Evolutionary conservation across 805 yeast species (phyloP).

Genomic region (Suhomyces faveliae): DNA sequence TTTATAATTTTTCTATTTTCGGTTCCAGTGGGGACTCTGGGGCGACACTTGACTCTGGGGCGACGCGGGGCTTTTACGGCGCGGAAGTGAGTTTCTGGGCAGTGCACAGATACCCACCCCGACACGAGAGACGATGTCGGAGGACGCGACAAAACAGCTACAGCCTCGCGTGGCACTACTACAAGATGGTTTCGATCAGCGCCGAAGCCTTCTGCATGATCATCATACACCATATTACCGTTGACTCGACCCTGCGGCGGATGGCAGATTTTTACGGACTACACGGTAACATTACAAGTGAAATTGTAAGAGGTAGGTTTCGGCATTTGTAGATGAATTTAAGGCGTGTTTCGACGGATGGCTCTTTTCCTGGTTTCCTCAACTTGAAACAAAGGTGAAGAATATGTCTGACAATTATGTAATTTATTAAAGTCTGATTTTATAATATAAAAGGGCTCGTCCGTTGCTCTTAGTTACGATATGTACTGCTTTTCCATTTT

Average conservation of each 20-base stretch:
- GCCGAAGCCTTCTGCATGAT: neutral
- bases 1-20: conserved; percentile 6
- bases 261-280: neutral
- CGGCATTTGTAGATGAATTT: too few species aligned
- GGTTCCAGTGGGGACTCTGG: conserved; percentile 3
- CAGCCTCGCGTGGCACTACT: neutral
- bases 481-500: neutral
- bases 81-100: neutral
- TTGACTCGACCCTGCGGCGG: neutral
- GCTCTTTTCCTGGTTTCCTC: neutral
- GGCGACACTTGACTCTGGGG: conserved; percentile 1
- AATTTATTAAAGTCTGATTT: neutral
- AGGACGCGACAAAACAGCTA: neutral
- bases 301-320: neutral
- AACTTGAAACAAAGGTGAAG: neutral
- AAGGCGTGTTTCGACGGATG: neutral
- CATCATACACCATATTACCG: neutral
- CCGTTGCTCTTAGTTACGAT: neutral
- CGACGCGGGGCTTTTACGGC: neutral
- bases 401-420: neutral
- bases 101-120: neutral
- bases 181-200: neutral
- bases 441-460: neutral
- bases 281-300: neutral
- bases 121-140: neutral